Conservation (phyloP, 768 basidiomycete genomes). For the Mycena vitilis region DNA sequence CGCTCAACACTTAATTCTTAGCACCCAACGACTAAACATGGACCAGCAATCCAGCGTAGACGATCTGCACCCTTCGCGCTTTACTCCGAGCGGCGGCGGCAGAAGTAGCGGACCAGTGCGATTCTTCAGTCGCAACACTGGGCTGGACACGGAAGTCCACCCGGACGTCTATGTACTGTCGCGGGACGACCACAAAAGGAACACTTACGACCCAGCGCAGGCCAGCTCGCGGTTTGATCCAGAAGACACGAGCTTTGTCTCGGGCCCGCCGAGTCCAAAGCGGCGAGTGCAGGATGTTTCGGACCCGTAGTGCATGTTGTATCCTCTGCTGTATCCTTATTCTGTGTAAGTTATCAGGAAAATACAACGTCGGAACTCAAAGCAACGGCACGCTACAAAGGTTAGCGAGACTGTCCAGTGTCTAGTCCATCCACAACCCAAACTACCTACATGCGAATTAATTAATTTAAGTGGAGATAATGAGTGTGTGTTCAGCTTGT, state of each 20-base stretch:
- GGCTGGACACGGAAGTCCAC: slow-evolving; percentile 16
- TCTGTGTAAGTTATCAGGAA: no score
- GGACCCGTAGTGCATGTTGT: not conserved
- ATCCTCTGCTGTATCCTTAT: no score
- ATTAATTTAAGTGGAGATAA: slow-evolving; percentile 7
- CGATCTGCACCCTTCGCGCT: not conserved
- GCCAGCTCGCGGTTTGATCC: not conserved
- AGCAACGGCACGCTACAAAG: no score
- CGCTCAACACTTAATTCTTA: slow-evolving; percentile 30
- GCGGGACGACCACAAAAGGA: not conserved
- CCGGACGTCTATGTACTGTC: slow-evolving; percentile 12
- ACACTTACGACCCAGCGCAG: not conserved
- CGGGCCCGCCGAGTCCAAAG: not conserved
- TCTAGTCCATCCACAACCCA: no score
- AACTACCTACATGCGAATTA: not conserved
- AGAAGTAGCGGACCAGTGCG: slow-evolving; percentile 14
- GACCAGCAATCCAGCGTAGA: not conserved
- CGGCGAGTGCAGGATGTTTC: not conserved
- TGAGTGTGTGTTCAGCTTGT: slow-evolving; percentile 1
- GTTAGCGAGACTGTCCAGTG: no score
- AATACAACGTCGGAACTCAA: no score
- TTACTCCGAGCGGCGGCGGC: not conserved
- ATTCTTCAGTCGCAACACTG: not conserved
- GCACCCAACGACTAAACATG: slow-evolving; percentile 22
- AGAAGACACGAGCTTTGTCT: not conserved